Percentiles rank a stretch among this genome's conserved stretches.
These are phyloP conservation scores for Malus asiatica DNA, from an alignment of 306 rosid species.

Conservation along the genomic window DNA sequence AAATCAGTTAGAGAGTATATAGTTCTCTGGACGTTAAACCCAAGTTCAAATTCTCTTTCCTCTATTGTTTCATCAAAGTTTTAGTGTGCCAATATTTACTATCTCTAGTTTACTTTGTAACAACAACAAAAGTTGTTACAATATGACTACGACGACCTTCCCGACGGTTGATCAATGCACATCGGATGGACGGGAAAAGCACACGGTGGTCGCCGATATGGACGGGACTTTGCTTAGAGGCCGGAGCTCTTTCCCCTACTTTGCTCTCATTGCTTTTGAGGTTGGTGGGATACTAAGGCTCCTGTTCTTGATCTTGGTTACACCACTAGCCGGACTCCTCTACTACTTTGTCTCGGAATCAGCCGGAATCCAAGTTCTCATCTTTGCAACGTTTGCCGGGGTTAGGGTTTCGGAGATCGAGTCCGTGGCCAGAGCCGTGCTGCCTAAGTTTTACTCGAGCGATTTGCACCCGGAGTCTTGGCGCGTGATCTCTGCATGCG, in stretches of 20 bases:
- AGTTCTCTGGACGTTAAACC: background rate
- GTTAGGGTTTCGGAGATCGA: constrained; percentile 51
- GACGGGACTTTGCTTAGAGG: constrained; percentile 78
- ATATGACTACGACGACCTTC: constrained; percentile 17
- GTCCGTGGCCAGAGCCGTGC: constrained; percentile 64
- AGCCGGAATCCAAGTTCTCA: constrained; percentile 58
- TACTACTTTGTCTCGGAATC: constrained; percentile 71
- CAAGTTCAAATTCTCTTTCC: background rate
- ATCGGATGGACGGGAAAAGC: constrained; percentile 54
- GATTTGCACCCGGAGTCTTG: constrained; percentile 63
- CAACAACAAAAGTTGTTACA: background rate
- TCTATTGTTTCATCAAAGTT: too few relatives aligned
- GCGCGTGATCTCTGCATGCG: constrained; percentile 67
- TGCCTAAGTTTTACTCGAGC: constrained; percentile 59
- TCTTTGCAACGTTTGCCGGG: constrained; percentile 55
- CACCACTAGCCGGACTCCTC: constrained; percentile 64
- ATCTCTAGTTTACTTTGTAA: too few relatives aligned
- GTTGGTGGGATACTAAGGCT: constrained; percentile 68
- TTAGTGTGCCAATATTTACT: background rate
- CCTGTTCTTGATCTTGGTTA: constrained; percentile 41
- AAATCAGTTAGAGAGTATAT: background rate
- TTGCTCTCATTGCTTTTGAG: constrained; percentile 69
- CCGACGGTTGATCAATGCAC: constrained; percentile 49
- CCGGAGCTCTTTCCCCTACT: constrained; percentile 77
- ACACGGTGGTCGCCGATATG: constrained; percentile 78